Conservation (phyloP, 1,139 yeast genomes). For the Yamadazyma oceani region DNA sequence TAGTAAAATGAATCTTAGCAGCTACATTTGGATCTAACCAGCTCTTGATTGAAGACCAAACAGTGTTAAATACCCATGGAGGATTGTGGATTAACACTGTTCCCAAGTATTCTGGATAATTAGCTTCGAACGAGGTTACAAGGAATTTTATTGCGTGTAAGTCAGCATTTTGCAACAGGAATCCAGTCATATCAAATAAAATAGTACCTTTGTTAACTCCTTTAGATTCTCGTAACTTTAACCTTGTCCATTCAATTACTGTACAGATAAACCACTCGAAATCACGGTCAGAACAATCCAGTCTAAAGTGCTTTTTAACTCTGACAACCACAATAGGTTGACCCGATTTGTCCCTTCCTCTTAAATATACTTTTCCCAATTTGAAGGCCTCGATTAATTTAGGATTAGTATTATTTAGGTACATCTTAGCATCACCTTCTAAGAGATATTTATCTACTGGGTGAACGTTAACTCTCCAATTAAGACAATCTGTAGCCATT, state of each 20-base stretch:
- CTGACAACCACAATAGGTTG: constrained; percentile 73
- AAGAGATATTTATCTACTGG: constrained; percentile 58
- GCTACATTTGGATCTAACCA: constrained; percentile 93
- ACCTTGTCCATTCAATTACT: constrained; percentile 68
- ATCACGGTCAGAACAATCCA: constrained; percentile 67
- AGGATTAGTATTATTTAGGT: constrained; percentile 21
- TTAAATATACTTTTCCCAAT: constrained; percentile 60
- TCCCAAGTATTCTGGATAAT: constrained; percentile 85
- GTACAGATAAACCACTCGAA: constrained; percentile 65
- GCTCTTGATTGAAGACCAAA: constrained; percentile 80
- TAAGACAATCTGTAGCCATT: constrained; percentile 67
- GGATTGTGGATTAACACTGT: constrained; percentile 78
- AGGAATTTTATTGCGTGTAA: constrained; percentile 78
- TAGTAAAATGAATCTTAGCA: constrained; percentile 72
- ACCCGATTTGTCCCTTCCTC: constrained; percentile 62
- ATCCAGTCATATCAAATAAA: constrained; percentile 73
- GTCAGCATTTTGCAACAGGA: constrained; percentile 80
- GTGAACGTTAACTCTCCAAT: constrained; percentile 64
- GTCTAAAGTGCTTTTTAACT: constrained; percentile 71
- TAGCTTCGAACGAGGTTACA: constrained; percentile 77
- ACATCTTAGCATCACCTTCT: constrained; percentile 55
- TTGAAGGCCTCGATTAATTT: constrained; percentile 54
- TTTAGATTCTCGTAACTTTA: constrained; percentile 50
- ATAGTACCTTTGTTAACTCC: constrained; percentile 73
- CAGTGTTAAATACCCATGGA: constrained; percentile 86